These are phyloP conservation scores for Panaeolus cyanescens DNA, from an alignment of 768 basidiomycete species.

Conservation along the genomic window DNA sequence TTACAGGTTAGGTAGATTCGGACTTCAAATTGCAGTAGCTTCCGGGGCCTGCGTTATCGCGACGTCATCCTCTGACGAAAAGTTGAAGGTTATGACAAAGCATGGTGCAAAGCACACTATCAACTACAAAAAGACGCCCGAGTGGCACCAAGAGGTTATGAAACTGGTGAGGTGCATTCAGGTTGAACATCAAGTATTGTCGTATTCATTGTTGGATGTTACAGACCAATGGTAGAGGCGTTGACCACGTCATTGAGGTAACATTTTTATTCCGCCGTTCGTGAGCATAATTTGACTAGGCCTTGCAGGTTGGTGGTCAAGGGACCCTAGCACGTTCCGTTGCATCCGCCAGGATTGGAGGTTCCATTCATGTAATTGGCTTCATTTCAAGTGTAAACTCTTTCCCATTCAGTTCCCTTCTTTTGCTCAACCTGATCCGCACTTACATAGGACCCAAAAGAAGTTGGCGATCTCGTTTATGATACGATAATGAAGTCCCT, in stretches of 20 bases:
- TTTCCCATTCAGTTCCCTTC: background rate
- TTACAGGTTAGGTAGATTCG: too few species aligned
- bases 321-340: slow-evolving; percentile 47
- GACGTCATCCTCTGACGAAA: background rate
- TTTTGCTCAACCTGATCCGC: too few species aligned
- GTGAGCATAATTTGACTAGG: slow-evolving; percentile 23
- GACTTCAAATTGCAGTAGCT: background rate
- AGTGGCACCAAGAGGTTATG: slow-evolving; percentile 58
- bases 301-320: slow-evolving; percentile 52
- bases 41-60: background rate
- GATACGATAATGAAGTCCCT: slow-evolving; percentile 40
- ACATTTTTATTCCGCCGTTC: background rate
- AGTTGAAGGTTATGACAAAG: background rate
- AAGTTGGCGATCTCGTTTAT: slow-evolving; percentile 30
- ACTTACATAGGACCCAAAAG: slow-evolving; percentile 21
- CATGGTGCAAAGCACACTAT: slow-evolving; percentile 43
- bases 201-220: background rate
- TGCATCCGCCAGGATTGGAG: slow-evolving; percentile 35
- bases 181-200: background rate
- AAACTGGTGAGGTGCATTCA: slow-evolving; percentile 31
- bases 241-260: background rate
- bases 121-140: slow-evolving; percentile 58
- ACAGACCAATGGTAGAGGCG: background rate
- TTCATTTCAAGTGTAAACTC: slow-evolving; percentile 39
- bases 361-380: slow-evolving; percentile 49